These are phyloP conservation scores for Monilinia aucupariae DNA, from an alignment of 2,329 filamentous ascomycete species.

Conservation along the genomic window DNA sequence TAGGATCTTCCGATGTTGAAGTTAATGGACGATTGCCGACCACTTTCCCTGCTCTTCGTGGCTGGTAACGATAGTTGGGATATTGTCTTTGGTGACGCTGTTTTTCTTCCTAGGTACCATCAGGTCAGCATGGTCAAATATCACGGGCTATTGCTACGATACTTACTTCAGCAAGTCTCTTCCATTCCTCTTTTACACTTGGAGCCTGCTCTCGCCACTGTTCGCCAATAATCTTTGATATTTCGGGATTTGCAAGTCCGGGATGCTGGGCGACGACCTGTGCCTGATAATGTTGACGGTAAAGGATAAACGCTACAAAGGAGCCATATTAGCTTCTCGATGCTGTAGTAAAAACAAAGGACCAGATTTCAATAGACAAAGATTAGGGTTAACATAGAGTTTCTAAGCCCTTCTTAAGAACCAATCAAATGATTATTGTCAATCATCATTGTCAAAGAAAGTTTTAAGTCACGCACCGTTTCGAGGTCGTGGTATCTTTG, in stretches of 20 bases:
- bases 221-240: slow-evolving; percentile 88
- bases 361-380: slow-evolving; percentile 24
- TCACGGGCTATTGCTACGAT: not conserved
- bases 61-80: slow-evolving; percentile 91
- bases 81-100: slow-evolving; percentile 81
- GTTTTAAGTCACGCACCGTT: slow-evolving; percentile 52
- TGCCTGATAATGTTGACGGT: slow-evolving; percentile 87
- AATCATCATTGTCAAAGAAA: slow-evolving; percentile 25
- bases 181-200: slow-evolving; percentile 79
- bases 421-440: slow-evolving; percentile 23
- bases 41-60: slow-evolving; percentile 39
- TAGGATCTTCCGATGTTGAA: slow-evolving; percentile 43
- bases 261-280: slow-evolving; percentile 75
- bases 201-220: slow-evolving; percentile 78
- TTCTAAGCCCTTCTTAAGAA: slow-evolving; percentile 10
- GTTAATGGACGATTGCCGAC: slow-evolving; percentile 25
- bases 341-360: slow-evolving; percentile 25
- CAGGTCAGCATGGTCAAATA: not conserved
- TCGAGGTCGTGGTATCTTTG: slow-evolving; percentile 64
- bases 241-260: slow-evolving; percentile 89
- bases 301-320: slow-evolving; percentile 85
- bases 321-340: slow-evolving; percentile 31
- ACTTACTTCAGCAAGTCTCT: slow-evolving; percentile 71
- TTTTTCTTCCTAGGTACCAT: slow-evolving; percentile 67
- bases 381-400: slow-evolving; percentile 18